These are phyloP conservation scores for Orbilia ellipsospora DNA, from an alignment of 2,329 filamentous ascomycete species.

Conservation along the genomic window DNA sequence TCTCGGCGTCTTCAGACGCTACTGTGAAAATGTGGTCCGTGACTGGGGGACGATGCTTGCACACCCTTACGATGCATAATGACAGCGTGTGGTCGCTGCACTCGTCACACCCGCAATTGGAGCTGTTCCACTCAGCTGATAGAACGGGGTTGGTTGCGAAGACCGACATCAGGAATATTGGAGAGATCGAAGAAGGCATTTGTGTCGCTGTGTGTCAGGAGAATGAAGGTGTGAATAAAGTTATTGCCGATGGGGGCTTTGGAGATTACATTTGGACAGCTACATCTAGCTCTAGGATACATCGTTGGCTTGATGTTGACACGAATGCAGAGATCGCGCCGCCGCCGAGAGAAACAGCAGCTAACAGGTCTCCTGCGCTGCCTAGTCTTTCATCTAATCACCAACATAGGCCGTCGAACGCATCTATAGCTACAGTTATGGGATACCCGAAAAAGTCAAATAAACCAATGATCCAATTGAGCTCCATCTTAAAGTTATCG, in stretches of 20 bases:
- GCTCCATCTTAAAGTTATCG: slow-evolving; percentile 82
- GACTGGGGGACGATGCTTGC: slow-evolving; percentile 93
- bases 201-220: slow-evolving; percentile 93
- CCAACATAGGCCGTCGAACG: slow-evolving; percentile 60
- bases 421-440: slow-evolving; percentile 60
- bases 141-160: slow-evolving; percentile 94
- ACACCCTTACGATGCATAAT: slow-evolving; percentile 98
- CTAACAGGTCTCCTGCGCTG: slow-evolving; percentile 56
- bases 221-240: slow-evolving; percentile 80
- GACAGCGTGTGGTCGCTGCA: slow-evolving; percentile 97
- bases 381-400: slow-evolving; percentile 63
- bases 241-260: slow-evolving; percentile 69
- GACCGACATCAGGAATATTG: slow-evolving; percentile 83
- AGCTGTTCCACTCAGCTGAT: slow-evolving; percentile 94
- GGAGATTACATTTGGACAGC: slow-evolving; percentile 89
- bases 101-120: slow-evolving; percentile 84
- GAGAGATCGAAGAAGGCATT: slow-evolving; percentile 77
- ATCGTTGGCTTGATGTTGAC: slow-evolving; percentile 88
- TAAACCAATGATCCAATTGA: slow-evolving; percentile 71
- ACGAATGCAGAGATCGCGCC: slow-evolving; percentile 75
- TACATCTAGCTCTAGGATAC: slow-evolving; percentile 89
- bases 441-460: slow-evolving; percentile 67
- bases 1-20: slow-evolving; percentile 95
- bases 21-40: slow-evolving; percentile 99
- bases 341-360: slow-evolving; percentile 51